phyloP scores from a whole-genome alignment of 2,329 filamentous ascomycete species.

The Alternaria metachromatica region DNA sequence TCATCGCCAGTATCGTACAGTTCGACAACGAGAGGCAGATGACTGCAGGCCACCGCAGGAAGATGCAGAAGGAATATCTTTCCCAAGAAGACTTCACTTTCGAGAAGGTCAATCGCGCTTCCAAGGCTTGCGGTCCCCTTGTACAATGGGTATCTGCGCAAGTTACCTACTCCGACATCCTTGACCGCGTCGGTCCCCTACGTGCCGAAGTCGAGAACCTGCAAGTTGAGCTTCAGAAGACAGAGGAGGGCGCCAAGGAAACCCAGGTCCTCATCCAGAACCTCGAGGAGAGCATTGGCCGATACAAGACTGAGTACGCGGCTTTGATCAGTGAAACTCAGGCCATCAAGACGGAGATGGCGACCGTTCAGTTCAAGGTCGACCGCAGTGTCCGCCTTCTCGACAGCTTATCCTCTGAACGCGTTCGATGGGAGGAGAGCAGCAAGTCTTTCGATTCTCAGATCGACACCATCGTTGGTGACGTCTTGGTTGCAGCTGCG shows the following conservation, averaged over 20 bases:
- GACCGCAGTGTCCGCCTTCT: conserved; percentile 93
- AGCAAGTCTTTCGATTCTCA: conserved; percentile 99
- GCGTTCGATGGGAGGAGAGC: conserved; percentile 92
- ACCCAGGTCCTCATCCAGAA: conserved; percentile 85
- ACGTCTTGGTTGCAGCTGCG: conserved; percentile 93
- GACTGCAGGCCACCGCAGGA: conserved; percentile 79
- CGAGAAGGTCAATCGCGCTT: conserved; percentile 93
- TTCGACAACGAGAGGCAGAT: conserved; percentile 96
- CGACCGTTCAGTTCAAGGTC: conserved; percentile 95
- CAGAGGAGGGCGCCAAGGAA: conserved; percentile 89
- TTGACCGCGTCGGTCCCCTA: conserved; percentile 90
- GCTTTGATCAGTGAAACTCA: conserved; percentile 96
- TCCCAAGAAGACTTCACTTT: conserved; percentile 95
- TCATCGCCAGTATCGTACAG: conserved; percentile 96
- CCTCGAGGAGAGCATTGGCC: conserved; percentile 88
- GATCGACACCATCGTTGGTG: conserved; percentile 93
- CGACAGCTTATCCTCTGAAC: conserved; percentile 92
- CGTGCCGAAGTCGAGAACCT: conserved; percentile 87
- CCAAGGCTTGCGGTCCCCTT: conserved; percentile 93
- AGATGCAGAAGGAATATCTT: conserved; percentile 92
- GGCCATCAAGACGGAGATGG: conserved; percentile 97
- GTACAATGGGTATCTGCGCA: conserved; percentile 98
- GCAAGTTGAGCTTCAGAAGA: conserved; percentile 87
- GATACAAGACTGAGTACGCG: conserved; percentile 95
- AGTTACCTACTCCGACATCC: conserved; percentile 96